Base-by-base conservation (phyloP, 2,329 filamentous ascomycete genomes). In the Amesomyces nigricolor region DNA sequence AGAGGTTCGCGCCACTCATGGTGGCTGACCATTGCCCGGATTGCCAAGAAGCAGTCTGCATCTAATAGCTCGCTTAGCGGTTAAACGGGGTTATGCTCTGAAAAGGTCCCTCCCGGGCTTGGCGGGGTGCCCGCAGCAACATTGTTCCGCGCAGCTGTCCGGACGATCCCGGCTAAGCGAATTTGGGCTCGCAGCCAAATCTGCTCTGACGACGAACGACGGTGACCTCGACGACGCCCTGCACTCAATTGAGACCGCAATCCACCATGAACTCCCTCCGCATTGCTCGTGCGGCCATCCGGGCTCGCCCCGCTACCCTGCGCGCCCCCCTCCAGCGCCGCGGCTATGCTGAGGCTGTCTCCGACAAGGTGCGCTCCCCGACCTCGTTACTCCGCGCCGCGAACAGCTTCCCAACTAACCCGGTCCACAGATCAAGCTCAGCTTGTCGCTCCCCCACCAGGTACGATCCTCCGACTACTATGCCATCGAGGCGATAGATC, bases 401-500 rank as follows among this genome's bases (percentile, higher is more conserved):
- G 37, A 51, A 54, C 30, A 55, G 45, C 45, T 53, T 43, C 22
- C 22, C 42, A 42, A 48, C 52, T 35, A 35, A 19, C 8, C n/a
- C 14, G 10, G n/a, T 13, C 11, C 58, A 61, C 66, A 86, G 83
- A 95, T 99, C 83, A 95, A 95, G 86, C 86, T 99, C 79, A 96
- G 90, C 81, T 82, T 99, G 79, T 85, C 89, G 73, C 88, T 99
- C 68, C 94, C 94, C 78, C 92, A 97, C 79, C 89, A 96, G 91
- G 94, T 97, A 90, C 77, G 88, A 42, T 47, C n/a, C 47, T 16
- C 26, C 50, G 17, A 47, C 2, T 16, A 13, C 14, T 9, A 8
- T 13, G n/a, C 7, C n/a, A 26, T 13, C 8, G 19, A 17, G 8
- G 17, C 35, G 42, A 47, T 43, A 30, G 38, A 52, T 22, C 51